phyloP scores from a whole-genome alignment of 768 basidiomycete genomes.

The Leucosporidium creatinivorum region DNA sequence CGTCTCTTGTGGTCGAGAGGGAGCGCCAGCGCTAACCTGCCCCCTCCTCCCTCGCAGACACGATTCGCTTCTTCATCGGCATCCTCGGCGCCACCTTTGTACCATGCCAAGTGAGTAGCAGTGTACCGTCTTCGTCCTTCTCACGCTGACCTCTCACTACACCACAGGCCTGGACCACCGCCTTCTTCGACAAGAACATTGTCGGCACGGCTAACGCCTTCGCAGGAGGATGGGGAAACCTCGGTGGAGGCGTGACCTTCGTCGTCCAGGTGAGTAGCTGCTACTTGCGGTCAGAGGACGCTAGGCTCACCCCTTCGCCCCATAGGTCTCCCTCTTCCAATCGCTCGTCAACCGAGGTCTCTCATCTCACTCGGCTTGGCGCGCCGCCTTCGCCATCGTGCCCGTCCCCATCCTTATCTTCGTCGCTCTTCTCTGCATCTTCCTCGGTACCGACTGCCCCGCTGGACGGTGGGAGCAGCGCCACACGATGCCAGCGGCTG shows the following conservation, averaged over 20 bases:
- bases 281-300: too few species aligned
- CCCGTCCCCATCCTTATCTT: conserved; percentile 52
- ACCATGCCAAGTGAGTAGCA: conserved; percentile 45
- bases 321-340: conserved; percentile 47
- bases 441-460: conserved; percentile 54
- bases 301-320: neutral
- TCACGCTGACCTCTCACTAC: conserved; percentile 46
- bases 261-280: conserved; percentile 40
- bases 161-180: conserved; percentile 38
- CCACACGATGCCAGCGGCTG: conserved; percentile 44
- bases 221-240: conserved; percentile 54
- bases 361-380: conserved; percentile 48
- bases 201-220: conserved; percentile 52
- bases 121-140: neutral
- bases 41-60: conserved; percentile 24
- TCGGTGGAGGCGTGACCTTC: conserved; percentile 50
- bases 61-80: conserved; percentile 49
- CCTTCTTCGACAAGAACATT: conserved; percentile 53
- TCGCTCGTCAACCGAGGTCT: conserved; percentile 40
- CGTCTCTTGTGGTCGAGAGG: too few species aligned
- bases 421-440: conserved; percentile 45
- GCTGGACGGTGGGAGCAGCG: conserved; percentile 52
- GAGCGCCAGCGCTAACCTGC: too few species aligned
- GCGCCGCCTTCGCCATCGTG: conserved; percentile 53
- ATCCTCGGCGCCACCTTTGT: conserved; percentile 59